Evolutionary conservation across 225 moss, liverwort and hornwort genomes (phyloP).

Genomic region (Marchantia paleacea): DNA sequence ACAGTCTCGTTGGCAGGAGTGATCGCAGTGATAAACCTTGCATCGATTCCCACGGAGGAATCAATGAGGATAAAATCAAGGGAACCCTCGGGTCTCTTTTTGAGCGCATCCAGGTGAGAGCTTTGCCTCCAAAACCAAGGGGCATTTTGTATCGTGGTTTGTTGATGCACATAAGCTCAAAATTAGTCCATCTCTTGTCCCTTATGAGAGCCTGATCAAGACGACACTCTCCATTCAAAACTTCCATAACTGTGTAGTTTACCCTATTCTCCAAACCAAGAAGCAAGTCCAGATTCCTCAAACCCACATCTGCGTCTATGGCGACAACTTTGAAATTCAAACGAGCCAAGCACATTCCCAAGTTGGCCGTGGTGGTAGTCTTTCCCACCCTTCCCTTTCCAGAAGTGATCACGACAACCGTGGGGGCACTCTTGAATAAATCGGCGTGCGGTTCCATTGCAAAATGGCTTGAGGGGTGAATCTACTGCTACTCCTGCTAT

Average conservation of each 20-base stretch:
- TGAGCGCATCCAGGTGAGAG: slow-evolving; percentile 95
- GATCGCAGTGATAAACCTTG: slow-evolving; percentile 96
- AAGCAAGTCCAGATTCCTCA: slow-evolving; percentile 87
- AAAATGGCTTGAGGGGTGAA: slow-evolving; percentile 58
- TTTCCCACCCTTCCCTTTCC: slow-evolving; percentile 97
- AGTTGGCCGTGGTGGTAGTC: slow-evolving; percentile 94
- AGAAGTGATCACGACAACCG: slow-evolving; percentile 95
- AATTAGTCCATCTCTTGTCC: slow-evolving; percentile 99
- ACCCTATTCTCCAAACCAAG: slow-evolving; percentile 97
- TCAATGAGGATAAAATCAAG: slow-evolving; percentile 91
- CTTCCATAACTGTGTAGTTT: slow-evolving; percentile 99
- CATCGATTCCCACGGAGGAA: slow-evolving; percentile 94
- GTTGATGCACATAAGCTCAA: slow-evolving; percentile 94
- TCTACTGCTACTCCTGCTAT: slow-evolving; percentile 14
- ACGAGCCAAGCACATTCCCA: slow-evolving; percentile 93
- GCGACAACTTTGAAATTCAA: slow-evolving; percentile 94
- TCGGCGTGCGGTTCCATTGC: slow-evolving; percentile 93
- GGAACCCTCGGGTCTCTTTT: slow-evolving; percentile 80
- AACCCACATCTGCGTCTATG: slow-evolving; percentile 90
- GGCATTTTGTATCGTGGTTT: slow-evolving; percentile 99
- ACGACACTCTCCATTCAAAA: slow-evolving; percentile 92
- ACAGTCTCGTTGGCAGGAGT: slow-evolving; percentile 96
- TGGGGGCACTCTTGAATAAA: slow-evolving; percentile 68
- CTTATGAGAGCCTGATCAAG: slow-evolving; percentile 93
- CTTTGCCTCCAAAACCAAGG: slow-evolving; percentile 94